Conservation (phyloP, 805 yeast species). For the Lipomyces japonicus region DNA sequence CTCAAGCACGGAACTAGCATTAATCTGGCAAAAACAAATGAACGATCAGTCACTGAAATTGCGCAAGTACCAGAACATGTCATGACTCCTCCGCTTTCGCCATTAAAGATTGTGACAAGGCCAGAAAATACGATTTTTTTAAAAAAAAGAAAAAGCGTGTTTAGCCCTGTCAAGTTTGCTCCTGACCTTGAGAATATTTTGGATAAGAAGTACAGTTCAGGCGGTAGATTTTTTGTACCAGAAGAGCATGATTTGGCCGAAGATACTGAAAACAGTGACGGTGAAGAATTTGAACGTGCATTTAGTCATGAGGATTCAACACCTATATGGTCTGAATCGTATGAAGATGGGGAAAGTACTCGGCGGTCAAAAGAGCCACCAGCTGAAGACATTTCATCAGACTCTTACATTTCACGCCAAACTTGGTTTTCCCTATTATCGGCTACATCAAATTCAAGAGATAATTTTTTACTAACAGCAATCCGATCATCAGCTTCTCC, state of each 20-base stretch:
- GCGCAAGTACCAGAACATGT: background rate
- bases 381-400: constrained; percentile 18
- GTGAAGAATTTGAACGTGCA: constrained; percentile 10
- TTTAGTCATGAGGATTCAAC: constrained; percentile 22
- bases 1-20: background rate
- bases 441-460: constrained; percentile 6
- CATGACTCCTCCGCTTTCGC: constrained; percentile 19
- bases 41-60: background rate
- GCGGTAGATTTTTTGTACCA: constrained; percentile 80
- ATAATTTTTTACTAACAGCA: constrained; percentile 12
- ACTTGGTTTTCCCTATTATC: constrained; percentile 21
- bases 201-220: constrained; percentile 81
- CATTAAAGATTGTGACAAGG: constrained; percentile 22
- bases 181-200: constrained; percentile 72
- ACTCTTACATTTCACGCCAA: constrained; percentile 15
- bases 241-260: constrained; percentile 24
- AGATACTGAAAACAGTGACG: constrained; percentile 23
- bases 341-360: constrained; percentile 2
- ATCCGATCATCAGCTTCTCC: constrained; percentile 12
- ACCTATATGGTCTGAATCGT: constrained; percentile 11
- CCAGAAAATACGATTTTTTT: constrained; percentile 17
- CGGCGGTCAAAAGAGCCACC: constrained; percentile 2
- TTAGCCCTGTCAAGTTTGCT: constrained; percentile 77
- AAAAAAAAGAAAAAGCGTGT: constrained; percentile 53
- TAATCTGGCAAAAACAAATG: constrained; percentile 3